Evolutionary conservation across 1,284 basidiomycete genomes (phyloP).

Genomic region (Pseudozyma pruni): DNA sequence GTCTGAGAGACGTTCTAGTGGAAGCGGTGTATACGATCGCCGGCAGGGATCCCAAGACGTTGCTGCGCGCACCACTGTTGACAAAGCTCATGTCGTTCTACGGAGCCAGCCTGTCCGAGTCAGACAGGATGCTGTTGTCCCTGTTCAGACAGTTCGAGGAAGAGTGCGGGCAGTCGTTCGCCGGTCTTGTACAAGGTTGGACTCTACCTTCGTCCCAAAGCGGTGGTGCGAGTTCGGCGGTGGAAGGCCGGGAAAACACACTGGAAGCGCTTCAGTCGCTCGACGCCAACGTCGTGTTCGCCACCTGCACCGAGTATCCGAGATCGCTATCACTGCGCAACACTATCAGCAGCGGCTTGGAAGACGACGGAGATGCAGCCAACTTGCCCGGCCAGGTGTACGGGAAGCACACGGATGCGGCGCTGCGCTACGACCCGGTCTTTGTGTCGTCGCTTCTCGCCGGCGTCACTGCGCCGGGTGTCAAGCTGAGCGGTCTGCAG

Average conservation of each 20-base stretch:
- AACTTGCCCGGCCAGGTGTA: slow-evolving; percentile 31
- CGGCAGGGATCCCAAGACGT: slow-evolving; percentile 78
- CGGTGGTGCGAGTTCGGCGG: neutral
- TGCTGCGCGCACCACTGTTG: slow-evolving; percentile 83
- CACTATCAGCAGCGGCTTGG: slow-evolving; percentile 27
- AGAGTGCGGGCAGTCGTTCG: slow-evolving; percentile 76
- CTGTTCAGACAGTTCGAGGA: slow-evolving; percentile 83
- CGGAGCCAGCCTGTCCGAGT: slow-evolving; percentile 74
- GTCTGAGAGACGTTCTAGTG: slow-evolving; percentile 67
- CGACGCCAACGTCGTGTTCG: slow-evolving; percentile 77
- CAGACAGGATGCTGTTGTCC: slow-evolving; percentile 77
- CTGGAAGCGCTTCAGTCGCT: slow-evolving; percentile 78
- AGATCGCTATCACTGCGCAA: slow-evolving; percentile 44
- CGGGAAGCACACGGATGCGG: slow-evolving; percentile 26
- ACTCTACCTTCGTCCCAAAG: slow-evolving; percentile 15
- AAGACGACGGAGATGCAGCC: neutral
- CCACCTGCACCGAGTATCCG: slow-evolving; percentile 80
- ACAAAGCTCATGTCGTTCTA: slow-evolving; percentile 81
- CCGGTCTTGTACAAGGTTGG: slow-evolving; percentile 36
- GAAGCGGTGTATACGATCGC: slow-evolving; percentile 77
- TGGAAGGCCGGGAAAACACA: slow-evolving; percentile 5
- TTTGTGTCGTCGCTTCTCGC: slow-evolving; percentile 79
- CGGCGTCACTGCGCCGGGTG: slow-evolving; percentile 73
- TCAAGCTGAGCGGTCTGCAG: slow-evolving; percentile 74
- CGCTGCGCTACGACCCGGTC: slow-evolving; percentile 78